Evolutionary conservation across 768 basidiomycete species (phyloP).

Genomic region (Erythrobasidium yunnanense): DNA sequence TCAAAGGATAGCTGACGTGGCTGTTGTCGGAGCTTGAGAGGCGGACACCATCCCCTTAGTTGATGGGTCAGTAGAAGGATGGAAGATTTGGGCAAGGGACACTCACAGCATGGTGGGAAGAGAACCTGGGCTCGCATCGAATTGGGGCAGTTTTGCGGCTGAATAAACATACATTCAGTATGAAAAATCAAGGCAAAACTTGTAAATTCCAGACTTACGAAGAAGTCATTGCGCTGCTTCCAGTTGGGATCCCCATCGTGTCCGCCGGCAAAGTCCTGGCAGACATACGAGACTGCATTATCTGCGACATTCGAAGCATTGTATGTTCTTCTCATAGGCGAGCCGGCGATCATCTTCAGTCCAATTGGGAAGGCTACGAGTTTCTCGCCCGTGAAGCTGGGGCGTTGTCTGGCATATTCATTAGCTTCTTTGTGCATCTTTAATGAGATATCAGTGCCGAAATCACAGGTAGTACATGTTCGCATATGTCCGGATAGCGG

Average conservation of each 20-base stretch:
- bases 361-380: neutral
- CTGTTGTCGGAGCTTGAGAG: neutral
- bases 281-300: neutral
- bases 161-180: too few species aligned
- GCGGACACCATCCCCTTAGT: too few species aligned
- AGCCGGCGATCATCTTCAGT: neutral
- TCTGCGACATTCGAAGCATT: neutral
- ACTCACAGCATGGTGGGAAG: neutral
- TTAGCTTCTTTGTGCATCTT: too few species aligned
- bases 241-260: neutral
- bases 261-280: neutral
- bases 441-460: too few species aligned
- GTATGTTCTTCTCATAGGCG: neutral
- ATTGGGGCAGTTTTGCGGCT: neutral
- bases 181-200: too few species aligned
- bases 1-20: neutral
- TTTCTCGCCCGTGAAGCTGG: neutral
- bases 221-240: neutral
- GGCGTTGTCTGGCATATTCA: too few species aligned
- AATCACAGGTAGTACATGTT: neutral
- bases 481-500: neutral
- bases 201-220: too few species aligned
- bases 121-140: neutral
- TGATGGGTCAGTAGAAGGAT: too few species aligned
- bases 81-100: too few species aligned